These are phyloP conservation scores for Vitis hybrid DNA, from an alignment of 177 flowering plant species.

Conservation along the genomic window DNA sequence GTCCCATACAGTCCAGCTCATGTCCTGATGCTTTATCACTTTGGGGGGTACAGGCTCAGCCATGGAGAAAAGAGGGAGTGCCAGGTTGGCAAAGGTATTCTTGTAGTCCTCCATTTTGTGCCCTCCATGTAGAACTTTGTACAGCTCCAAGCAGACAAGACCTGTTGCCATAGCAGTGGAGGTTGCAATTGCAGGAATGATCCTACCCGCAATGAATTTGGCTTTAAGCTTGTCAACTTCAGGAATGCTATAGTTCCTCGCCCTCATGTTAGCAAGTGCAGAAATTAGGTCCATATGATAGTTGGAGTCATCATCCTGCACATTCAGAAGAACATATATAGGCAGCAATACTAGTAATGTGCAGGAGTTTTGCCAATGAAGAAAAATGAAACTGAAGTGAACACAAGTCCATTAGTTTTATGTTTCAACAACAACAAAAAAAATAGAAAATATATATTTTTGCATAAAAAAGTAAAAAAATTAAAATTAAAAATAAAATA, in stretches of 20 bases:
- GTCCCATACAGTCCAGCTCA: slow-evolving; percentile 97
- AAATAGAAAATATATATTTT: no score
- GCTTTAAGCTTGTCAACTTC: slow-evolving; percentile 96
- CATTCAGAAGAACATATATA: no score
- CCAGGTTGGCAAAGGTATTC: slow-evolving; percentile 89
- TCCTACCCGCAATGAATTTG: slow-evolving; percentile 92
- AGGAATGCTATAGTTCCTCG: slow-evolving; percentile 89
- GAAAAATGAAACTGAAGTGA: no score
- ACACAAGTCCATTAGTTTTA: no score
- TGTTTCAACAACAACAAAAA: no score
- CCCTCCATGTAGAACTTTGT: slow-evolving; percentile 75
- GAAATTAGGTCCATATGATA: slow-evolving; percentile 90
- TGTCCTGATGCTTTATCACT: slow-evolving; percentile 71
- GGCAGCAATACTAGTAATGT: no score
- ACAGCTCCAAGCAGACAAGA: slow-evolving; percentile 88
- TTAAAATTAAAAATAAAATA: no score
- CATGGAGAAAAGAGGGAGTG: slow-evolving; percentile 87
- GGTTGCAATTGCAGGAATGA: slow-evolving; percentile 96
- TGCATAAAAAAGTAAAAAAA: no score
- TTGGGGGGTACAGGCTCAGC: slow-evolving; percentile 95
- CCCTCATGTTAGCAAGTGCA: slow-evolving; percentile 93
- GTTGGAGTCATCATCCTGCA: slow-evolving; percentile 93
- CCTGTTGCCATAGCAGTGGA: slow-evolving; percentile 96
- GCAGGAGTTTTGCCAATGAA: no score
- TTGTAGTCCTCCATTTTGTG: slow-evolving; percentile 87